Evolutionary conservation across 2,329 filamentous ascomycete genomes (phyloP).

Genomic region (Diplodia intermedia): DNA sequence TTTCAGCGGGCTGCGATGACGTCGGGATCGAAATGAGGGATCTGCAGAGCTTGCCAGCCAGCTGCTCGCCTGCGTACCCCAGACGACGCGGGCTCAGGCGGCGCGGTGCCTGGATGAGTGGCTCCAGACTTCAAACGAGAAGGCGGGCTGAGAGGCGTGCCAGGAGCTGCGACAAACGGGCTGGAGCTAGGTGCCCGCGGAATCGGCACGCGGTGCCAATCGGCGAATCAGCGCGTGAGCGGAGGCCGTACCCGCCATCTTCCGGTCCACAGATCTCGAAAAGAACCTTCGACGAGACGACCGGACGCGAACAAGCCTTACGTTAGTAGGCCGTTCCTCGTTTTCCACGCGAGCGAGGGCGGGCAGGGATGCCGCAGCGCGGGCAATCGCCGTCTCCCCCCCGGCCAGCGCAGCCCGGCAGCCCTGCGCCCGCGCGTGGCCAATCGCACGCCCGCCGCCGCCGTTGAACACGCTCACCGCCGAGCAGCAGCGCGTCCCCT

Average conservation of each 20-base stretch:
- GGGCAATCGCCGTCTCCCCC: conserved; percentile 20
- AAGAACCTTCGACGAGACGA: conserved; percentile 31
- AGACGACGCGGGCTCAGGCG: conserved; percentile 20
- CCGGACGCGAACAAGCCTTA: conserved; percentile 29
- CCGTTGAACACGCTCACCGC: conserved; percentile 27
- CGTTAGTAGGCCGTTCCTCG: conserved; percentile 28
- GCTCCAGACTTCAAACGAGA: conserved; percentile 6
- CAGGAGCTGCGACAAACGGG: conserved; percentile 27
- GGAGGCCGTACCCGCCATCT: conserved; percentile 18
- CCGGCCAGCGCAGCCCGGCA: conserved; percentile 21
- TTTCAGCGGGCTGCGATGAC: conserved; percentile 31
- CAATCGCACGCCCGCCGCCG: conserved; percentile 14
- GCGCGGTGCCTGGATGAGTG: conserved; percentile 21
- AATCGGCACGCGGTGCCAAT: conserved; percentile 17
- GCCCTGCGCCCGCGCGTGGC: conserved; percentile 17
- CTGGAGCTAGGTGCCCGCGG: conserved; percentile 27
- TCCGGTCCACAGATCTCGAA: conserved; percentile 30
- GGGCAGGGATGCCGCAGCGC: conserved; percentile 14
- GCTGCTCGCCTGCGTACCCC: conserved; percentile 24
- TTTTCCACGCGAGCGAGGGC: conserved; percentile 27
- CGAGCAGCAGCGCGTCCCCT: conserved; percentile 23
- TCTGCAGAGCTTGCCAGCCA: conserved; percentile 29
- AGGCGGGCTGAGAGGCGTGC: conserved; percentile 16
- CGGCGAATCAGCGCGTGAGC: conserved; percentile 24
- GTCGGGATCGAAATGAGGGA: conserved; percentile 27